Conservation (phyloP, 768 basidiomycete species). For the Tylopilus vinaceipallidus region DNA sequence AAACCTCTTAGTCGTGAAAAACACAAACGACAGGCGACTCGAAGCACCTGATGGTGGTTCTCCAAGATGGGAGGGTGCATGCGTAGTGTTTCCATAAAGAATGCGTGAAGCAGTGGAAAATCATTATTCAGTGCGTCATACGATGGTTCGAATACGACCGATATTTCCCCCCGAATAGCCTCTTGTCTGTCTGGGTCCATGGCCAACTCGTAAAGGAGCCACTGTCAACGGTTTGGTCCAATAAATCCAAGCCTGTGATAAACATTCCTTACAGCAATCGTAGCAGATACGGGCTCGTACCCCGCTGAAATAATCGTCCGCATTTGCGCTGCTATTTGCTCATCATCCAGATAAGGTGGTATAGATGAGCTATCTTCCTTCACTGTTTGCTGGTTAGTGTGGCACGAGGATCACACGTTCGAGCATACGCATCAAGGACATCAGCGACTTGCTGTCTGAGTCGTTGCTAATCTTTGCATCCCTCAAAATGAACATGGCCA, state of each 20-base stretch:
- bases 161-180: conserved; percentile 54
- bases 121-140: conserved; percentile 50
- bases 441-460: conserved; percentile 43
- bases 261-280: conserved; percentile 29
- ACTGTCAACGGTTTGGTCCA: conserved; percentile 36
- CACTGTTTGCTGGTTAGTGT: conserved; percentile 25
- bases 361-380: conserved; percentile 44
- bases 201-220: conserved; percentile 65
- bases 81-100: conserved; percentile 59
- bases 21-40: neutral
- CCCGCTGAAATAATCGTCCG: conserved; percentile 62
- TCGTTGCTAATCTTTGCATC: conserved; percentile 50
- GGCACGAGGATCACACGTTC: neutral
- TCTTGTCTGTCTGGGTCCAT: conserved; percentile 50
- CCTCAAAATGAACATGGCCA: conserved; percentile 51
- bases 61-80: conserved; percentile 61
- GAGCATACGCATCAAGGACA: conserved; percentile 53
- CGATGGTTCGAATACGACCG: conserved; percentile 43
- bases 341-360: conserved; percentile 42
- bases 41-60: conserved; percentile 58
- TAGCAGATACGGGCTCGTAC: conserved; percentile 39
- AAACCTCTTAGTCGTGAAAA: conserved; percentile 4
- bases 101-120: conserved; percentile 57
- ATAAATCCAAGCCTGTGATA: neutral
- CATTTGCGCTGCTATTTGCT: conserved; percentile 57